phyloP scores from a whole-genome alignment of 176 grass and related monocot genomes.

The Aegilops umbellulata region DNA sequence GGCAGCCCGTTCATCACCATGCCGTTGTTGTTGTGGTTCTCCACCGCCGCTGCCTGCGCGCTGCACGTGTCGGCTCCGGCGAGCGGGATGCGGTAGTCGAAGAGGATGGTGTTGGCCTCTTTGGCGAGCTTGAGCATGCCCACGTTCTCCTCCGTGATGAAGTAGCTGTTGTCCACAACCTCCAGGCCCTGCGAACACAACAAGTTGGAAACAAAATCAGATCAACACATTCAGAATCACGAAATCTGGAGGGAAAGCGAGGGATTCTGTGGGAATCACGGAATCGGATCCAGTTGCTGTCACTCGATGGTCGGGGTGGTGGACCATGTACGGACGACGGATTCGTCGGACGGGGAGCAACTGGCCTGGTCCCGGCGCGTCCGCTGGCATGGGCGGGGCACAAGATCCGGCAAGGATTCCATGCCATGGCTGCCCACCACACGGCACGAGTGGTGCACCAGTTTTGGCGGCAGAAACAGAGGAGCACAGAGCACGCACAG shows the following conservation, averaged over 20 bases:
- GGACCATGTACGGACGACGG: constrained; percentile 2
- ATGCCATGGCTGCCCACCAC: neutral
- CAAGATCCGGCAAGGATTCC: constrained; percentile 1
- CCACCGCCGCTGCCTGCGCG: neutral
- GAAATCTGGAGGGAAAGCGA: neutral
- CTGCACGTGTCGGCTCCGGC: constrained; percentile 49
- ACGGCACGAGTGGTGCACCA: neutral
- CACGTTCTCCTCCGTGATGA: constrained; percentile 88
- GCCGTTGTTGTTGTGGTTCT: neutral
- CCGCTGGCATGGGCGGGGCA: neutral
- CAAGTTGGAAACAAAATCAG: neutral
- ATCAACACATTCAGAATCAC: neutral
- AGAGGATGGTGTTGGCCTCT: constrained; percentile 79
- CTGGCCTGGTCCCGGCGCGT: constrained; percentile 26
- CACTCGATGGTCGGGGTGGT: neutral
- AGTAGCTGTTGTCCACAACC: constrained; percentile 81
- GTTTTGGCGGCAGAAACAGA: neutral
- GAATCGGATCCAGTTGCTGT: constrained; percentile 14
- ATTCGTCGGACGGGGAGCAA: constrained; percentile 3
- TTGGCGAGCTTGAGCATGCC: constrained; percentile 95
- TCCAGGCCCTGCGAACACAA: constrained; percentile 51
- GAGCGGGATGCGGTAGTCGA: constrained; percentile 82
- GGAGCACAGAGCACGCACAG: neutral
- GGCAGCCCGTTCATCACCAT: constrained; percentile 88
- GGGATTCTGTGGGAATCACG: constrained; percentile 22